Conservation (phyloP, 2,329 filamentous ascomycete species). For the Botrytis porri region DNA sequence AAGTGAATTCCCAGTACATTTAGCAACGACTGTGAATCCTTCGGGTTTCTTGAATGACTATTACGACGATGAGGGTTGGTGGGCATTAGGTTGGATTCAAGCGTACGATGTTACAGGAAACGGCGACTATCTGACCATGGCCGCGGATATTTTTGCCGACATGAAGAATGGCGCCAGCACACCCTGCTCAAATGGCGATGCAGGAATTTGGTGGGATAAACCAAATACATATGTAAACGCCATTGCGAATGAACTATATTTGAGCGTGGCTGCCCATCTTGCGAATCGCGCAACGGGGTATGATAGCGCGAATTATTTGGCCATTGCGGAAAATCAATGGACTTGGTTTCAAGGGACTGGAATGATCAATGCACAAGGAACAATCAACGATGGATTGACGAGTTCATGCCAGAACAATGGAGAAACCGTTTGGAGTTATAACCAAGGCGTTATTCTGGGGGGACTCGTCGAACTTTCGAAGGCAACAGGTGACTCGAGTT, state of each 20-base stretch:
- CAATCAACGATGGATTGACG: slow-evolving; percentile 52
- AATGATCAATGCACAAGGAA: slow-evolving; percentile 47
- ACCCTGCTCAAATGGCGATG: slow-evolving; percentile 46
- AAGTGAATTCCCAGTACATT: not conserved
- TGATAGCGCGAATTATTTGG: slow-evolving; percentile 52
- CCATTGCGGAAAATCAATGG: slow-evolving; percentile 50
- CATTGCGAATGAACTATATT: slow-evolving; percentile 57
- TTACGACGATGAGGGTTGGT: slow-evolving; percentile 63
- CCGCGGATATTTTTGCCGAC: slow-evolving; percentile 54
- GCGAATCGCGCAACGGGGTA: slow-evolving; percentile 52
- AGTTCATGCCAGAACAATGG: slow-evolving; percentile 50
- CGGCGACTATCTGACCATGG: slow-evolving; percentile 50
- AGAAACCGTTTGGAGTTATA: slow-evolving; percentile 50
- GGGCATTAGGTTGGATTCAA: slow-evolving; percentile 59
- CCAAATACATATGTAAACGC: slow-evolving; percentile 52
- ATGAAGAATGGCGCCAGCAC: slow-evolving; percentile 50
- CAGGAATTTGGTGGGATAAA: slow-evolving; percentile 54
- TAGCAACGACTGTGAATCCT: slow-evolving; percentile 22
- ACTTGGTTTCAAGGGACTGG: slow-evolving; percentile 49
- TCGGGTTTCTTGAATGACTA: slow-evolving; percentile 50
- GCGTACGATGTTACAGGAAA: slow-evolving; percentile 54
- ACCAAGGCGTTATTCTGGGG: slow-evolving; percentile 60
- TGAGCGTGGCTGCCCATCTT: slow-evolving; percentile 52
- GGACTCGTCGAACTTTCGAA: slow-evolving; percentile 56
- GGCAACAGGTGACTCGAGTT: slow-evolving; percentile 45